These are phyloP conservation scores for Halenospora varia DNA, from an alignment of 495 filamentous ascomycete genomes.

Conservation along the genomic window DNA sequence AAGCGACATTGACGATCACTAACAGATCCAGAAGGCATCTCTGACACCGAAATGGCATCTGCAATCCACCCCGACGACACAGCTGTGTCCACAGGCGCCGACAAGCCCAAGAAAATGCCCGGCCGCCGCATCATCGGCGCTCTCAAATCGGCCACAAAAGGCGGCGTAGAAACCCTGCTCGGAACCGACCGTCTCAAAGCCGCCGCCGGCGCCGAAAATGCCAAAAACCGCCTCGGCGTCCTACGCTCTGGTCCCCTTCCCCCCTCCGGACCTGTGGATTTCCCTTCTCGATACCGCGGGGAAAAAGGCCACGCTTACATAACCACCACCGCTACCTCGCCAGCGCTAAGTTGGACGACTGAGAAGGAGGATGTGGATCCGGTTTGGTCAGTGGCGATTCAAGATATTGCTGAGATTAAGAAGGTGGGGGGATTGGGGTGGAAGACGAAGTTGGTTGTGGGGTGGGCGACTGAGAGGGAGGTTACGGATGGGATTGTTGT, in stretches of 20 bases:
- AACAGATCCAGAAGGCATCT: constrained; percentile 29
- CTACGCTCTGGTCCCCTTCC: constrained; percentile 43
- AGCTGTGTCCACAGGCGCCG: not conserved
- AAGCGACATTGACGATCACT: not conserved
- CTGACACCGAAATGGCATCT: constrained; percentile 36
- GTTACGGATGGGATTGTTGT: constrained; percentile 77
- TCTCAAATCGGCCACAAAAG: constrained; percentile 22
- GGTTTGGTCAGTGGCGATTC: constrained; percentile 48
- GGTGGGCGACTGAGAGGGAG: constrained; percentile 72
- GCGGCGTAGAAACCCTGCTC: constrained; percentile 24
- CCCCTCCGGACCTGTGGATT: constrained; percentile 65
- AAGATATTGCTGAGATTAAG: constrained; percentile 59
- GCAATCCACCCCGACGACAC: constrained; percentile 39
- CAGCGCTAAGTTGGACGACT: constrained; percentile 53
- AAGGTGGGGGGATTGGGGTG: constrained; percentile 85
- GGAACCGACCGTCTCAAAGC: constrained; percentile 27
- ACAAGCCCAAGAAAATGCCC: constrained; percentile 12
- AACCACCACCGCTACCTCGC: constrained; percentile 53
- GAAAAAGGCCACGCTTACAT: constrained; percentile 71
- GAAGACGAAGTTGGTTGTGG: constrained; percentile 85
- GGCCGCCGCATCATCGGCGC: constrained; percentile 15
- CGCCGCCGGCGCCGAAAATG: constrained; percentile 54
- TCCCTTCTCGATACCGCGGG: constrained; percentile 67
- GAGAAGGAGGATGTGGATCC: constrained; percentile 50
- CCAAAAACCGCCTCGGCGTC: constrained; percentile 68